phyloP scores from a whole-genome alignment of 768 basidiomycete genomes.

The Lanmaoa pseudosensibilis region DNA sequence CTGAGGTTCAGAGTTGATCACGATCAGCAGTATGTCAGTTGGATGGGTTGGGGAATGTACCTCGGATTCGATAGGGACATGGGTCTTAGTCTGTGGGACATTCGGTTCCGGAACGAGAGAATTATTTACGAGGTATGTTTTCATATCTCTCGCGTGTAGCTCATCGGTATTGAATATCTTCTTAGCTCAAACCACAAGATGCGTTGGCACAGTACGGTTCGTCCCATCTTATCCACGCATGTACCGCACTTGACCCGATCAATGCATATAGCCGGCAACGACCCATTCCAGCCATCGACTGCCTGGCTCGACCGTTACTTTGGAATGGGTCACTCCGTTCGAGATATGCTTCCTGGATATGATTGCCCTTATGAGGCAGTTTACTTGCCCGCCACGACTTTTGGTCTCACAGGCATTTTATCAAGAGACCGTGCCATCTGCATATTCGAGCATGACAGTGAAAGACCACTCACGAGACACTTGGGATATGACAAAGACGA shows the following conservation, averaged over 20 bases:
- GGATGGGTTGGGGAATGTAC: slow-evolving; percentile 68
- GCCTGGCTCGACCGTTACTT: slow-evolving; percentile 65
- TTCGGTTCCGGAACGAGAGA: slow-evolving; percentile 55
- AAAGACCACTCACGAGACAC: slow-evolving; percentile 58
- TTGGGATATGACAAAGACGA: slow-evolving; percentile 53
- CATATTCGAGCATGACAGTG: slow-evolving; percentile 62
- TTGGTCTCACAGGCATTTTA: slow-evolving; percentile 44
- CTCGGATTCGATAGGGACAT: slow-evolving; percentile 66
- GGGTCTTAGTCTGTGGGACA: slow-evolving; percentile 62
- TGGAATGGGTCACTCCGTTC: slow-evolving; percentile 58
- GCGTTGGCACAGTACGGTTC: slow-evolving; percentile 59
- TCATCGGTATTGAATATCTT: background rate
- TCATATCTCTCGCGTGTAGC: too few species aligned
- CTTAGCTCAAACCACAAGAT: slow-evolving; percentile 58
- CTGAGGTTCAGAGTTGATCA: slow-evolving; percentile 56
- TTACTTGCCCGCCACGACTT: slow-evolving; percentile 58
- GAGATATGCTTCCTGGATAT: slow-evolving; percentile 64
- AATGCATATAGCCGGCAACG: slow-evolving; percentile 47
- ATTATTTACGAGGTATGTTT: slow-evolving; percentile 57
- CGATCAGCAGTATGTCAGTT: slow-evolving; percentile 54
- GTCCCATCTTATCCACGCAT: background rate
- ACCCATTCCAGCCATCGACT: slow-evolving; percentile 60
- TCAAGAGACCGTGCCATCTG: slow-evolving; percentile 57
- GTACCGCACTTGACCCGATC: background rate
- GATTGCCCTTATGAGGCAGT: slow-evolving; percentile 65